Percentiles rank a stretch among this genome's conserved stretches.
Conservation (phyloP, 257 asterid genomes). For the Solanum megistacrolobum region DNA sequence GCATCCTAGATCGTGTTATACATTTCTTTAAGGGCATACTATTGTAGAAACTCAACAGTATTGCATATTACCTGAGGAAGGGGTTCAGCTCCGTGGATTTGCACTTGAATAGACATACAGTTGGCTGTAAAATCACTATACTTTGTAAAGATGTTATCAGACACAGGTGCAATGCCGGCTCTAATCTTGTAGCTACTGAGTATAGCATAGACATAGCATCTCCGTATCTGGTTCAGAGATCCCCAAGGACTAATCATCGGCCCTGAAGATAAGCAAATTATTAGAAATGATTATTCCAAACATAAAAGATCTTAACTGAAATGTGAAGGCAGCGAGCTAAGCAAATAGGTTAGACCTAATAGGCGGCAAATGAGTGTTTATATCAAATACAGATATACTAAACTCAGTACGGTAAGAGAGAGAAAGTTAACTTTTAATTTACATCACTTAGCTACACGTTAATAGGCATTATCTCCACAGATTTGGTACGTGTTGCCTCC, state of each 20-base stretch:
- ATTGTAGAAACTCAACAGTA: neutral
- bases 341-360: neutral
- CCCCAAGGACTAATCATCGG: neutral
- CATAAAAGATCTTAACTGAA: neutral
- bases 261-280: neutral
- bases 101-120: neutral
- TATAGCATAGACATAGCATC: neutral
- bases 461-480: neutral
- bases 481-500: neutral
- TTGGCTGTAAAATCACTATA: neutral
- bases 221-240: neutral
- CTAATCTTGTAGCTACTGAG: neutral
- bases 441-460: neutral
- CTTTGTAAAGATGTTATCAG: neutral
- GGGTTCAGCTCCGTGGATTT: neutral
- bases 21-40: neutral
- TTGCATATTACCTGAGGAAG: neutral
- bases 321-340: neutral
- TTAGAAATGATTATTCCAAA: neutral
- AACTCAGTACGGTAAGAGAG: neutral
- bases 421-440: neutral
- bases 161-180: neutral
- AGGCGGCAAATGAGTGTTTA: neutral
- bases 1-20: neutral
- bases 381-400: neutral